These are phyloP conservation scores for Colletotrichum plurivorum DNA, from an alignment of 2,329 filamentous ascomycete genomes.

Conservation along the genomic window DNA sequence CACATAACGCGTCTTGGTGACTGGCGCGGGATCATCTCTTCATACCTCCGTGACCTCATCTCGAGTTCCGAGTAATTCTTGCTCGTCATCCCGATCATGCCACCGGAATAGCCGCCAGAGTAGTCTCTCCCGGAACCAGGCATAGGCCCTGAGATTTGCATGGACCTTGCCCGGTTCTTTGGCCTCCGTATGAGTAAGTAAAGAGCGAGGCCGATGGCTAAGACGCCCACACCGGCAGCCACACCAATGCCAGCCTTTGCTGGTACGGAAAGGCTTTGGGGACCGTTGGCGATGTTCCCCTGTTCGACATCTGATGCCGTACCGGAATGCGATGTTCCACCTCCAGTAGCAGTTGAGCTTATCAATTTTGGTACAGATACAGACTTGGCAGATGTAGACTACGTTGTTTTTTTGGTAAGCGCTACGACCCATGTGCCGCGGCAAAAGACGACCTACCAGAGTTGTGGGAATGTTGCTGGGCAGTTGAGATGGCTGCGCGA, in stretches of 20 bases:
- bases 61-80: conserved; percentile 62
- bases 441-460: conserved; percentile 13
- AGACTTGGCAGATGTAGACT: conserved; percentile 28
- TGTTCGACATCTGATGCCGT: conserved; percentile 18
- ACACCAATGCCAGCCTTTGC: conserved; percentile 66
- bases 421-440: neutral
- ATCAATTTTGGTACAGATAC: conserved; percentile 33
- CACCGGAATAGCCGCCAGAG: conserved; percentile 38
- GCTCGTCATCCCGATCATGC: conserved; percentile 30
- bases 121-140: conserved; percentile 58
- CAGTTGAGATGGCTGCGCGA: conserved; percentile 39
- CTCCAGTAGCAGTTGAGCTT: conserved; percentile 12
- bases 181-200: conserved; percentile 56
- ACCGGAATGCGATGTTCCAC: conserved; percentile 22
- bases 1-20: conserved; percentile 62
- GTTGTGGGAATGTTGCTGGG: conserved; percentile 31
- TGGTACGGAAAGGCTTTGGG: conserved; percentile 55
- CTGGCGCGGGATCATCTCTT: conserved; percentile 69
- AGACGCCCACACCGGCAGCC: conserved; percentile 58
- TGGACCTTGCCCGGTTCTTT: conserved; percentile 46
- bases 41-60: conserved; percentile 67
- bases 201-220: conserved; percentile 55
- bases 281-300: conserved; percentile 12
- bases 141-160: conserved; percentile 67
- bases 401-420: neutral